Percentiles rank a stretch among this genome's conserved stretches.
Conservation (phyloP, 2,329 filamentous ascomycete genomes). For the Aureobasidium sp. region DNA sequence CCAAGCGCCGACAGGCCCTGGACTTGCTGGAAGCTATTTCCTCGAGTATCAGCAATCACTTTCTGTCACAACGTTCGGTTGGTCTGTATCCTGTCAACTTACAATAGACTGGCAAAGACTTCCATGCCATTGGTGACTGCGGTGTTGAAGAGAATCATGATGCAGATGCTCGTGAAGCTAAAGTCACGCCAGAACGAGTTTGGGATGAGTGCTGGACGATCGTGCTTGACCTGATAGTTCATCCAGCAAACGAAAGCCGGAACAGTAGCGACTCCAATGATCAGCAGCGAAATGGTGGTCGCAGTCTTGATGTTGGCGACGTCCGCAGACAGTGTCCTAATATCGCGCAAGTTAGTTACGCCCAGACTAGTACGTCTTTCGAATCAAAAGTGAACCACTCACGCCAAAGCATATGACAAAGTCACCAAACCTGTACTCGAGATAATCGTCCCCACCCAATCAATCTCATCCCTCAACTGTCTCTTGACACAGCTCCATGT, state of each 20-base stretch:
- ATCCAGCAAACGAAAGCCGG: slow-evolving; percentile 52
- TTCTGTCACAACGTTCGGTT: neutral
- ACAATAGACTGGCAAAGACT: slow-evolving; percentile 35
- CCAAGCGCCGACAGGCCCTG: slow-evolving; percentile 20
- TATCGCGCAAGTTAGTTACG: neutral
- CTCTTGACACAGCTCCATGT: slow-evolving; percentile 22
- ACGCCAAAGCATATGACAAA: slow-evolving; percentile 38
- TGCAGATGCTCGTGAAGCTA: slow-evolving; percentile 51
- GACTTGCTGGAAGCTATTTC: slow-evolving; percentile 22
- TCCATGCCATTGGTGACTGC: slow-evolving; percentile 34
- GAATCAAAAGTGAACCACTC: slow-evolving; percentile 14
- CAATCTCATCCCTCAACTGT: slow-evolving; percentile 39
- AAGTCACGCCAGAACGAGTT: slow-evolving; percentile 55
- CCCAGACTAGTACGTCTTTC: neutral
- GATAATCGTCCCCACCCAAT: slow-evolving; percentile 47
- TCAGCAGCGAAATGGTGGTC: slow-evolving; percentile 34
- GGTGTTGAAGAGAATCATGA: slow-evolving; percentile 34
- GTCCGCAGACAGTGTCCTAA: neutral
- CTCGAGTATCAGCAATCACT: neutral
- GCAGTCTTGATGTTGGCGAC: slow-evolving; percentile 18
- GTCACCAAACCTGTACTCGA: slow-evolving; percentile 42
- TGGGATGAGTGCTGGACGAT: slow-evolving; percentile 52
- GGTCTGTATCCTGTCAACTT: neutral
- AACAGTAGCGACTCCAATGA: slow-evolving; percentile 37
- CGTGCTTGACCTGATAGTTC: slow-evolving; percentile 38